Conservation (phyloP, 495 filamentous ascomycete genomes). For the Ascodesmis nigricans region DNA sequence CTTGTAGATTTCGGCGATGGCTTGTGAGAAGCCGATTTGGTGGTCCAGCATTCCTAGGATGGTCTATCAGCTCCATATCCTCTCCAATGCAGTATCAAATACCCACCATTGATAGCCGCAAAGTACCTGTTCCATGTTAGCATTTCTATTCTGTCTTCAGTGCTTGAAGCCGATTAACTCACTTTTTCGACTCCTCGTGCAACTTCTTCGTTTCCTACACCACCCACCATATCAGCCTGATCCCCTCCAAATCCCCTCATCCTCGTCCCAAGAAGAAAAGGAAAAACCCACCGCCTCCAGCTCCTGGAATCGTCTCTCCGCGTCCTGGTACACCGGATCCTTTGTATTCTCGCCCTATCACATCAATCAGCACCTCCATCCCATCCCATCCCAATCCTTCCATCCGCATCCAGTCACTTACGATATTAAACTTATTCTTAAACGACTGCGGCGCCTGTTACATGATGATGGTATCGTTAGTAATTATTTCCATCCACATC, state of each 20-base stretch:
- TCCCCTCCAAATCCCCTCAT: background rate
- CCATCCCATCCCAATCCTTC: background rate
- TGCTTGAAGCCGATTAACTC: background rate
- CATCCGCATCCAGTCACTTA: conserved; percentile 19
- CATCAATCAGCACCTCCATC: background rate
- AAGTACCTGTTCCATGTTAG: conserved; percentile 37
- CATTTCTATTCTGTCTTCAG: background rate
- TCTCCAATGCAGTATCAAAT: background rate
- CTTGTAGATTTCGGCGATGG: conserved; percentile 89
- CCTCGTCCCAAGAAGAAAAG: too few relatives aligned
- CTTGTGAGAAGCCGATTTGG: conserved; percentile 96
- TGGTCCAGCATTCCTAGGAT: conserved; percentile 68
- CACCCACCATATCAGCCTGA: conserved; percentile 6
- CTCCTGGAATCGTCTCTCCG: conserved; percentile 82
- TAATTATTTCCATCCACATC: conserved; percentile 6
- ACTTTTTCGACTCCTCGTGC: conserved; percentile 84
- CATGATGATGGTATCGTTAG: conserved; percentile 7
- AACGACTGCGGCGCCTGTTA: conserved; percentile 68
- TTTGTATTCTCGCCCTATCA: conserved; percentile 66
- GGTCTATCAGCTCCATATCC: background rate
- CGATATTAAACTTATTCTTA: conserved; percentile 76
- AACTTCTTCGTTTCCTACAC: conserved; percentile 71
- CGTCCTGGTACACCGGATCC: conserved; percentile 83
- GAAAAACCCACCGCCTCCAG: conserved; percentile 44
- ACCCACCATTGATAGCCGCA: conserved; percentile 70